phyloP scores from a whole-genome alignment of 1,284 basidiomycete species.

The Leccinum variabile region DNA sequence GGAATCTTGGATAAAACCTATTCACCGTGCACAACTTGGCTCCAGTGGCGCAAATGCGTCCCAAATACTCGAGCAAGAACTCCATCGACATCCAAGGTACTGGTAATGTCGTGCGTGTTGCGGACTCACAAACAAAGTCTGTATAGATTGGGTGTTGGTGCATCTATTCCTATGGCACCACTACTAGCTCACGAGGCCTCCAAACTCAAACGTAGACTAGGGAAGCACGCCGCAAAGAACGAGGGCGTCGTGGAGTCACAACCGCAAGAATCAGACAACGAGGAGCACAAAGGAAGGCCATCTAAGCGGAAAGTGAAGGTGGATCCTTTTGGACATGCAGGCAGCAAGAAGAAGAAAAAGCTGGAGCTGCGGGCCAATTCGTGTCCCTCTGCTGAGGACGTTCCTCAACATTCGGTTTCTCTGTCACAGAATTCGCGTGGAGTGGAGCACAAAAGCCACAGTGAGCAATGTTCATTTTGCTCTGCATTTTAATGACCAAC shows the following conservation, averaged over 20 bases:
- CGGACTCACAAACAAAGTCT: slow-evolving; percentile 12
- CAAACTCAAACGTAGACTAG: slow-evolving; percentile 56
- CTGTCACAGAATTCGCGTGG: neutral
- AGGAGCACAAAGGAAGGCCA: slow-evolving; percentile 56
- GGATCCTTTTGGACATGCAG: slow-evolving; percentile 55
- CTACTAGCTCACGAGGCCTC: slow-evolving; percentile 47
- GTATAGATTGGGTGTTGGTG: slow-evolving; percentile 68
- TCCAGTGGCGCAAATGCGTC: slow-evolving; percentile 42
- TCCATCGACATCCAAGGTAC: slow-evolving; percentile 69
- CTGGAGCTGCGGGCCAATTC: neutral
- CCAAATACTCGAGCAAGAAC: slow-evolving; percentile 60
- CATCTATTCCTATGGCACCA: slow-evolving; percentile 49
- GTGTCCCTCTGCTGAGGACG: slow-evolving; percentile 1
- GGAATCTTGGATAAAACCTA: slow-evolving; percentile 68
- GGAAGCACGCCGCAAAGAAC: slow-evolving; percentile 51
- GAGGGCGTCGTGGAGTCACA: slow-evolving; percentile 39
- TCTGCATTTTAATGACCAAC: slow-evolving; percentile 9
- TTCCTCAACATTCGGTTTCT: neutral
- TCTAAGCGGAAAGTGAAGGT: slow-evolving; percentile 56
- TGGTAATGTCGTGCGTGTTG: slow-evolving; percentile 1
- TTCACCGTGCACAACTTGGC: slow-evolving; percentile 34
- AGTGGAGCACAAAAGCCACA: slow-evolving; percentile 1
- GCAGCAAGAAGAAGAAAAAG: slow-evolving; percentile 37
- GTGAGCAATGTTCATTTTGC: slow-evolving; percentile 16
- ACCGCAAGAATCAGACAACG: slow-evolving; percentile 42